Evolutionary conservation across 1,139 yeast genomes (phyloP).

Genomic region (Geotrichum citri-aurantii): DNA sequence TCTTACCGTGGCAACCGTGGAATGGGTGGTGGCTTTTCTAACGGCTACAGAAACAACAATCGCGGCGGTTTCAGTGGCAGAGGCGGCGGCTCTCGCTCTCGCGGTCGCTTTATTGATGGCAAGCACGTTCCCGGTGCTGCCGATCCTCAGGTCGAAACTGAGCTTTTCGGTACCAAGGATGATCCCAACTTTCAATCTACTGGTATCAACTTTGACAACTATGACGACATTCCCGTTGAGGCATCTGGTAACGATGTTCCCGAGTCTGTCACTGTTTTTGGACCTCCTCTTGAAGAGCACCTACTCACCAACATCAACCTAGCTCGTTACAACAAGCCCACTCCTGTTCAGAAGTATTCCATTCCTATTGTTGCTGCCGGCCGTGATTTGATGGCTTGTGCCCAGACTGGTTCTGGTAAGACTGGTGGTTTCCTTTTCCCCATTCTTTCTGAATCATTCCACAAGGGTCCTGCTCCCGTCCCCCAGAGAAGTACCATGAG

Average conservation of each 20-base stretch:
- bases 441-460: conserved; percentile 84
- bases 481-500: conserved; percentile 41
- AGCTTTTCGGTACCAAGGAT: conserved; percentile 82
- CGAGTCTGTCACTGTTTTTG: conserved; percentile 80
- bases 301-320: conserved; percentile 79
- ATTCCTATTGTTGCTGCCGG: conserved; percentile 94
- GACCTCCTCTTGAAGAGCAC: conserved; percentile 87
- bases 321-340: conserved; percentile 91
- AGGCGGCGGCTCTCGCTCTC: conserved; percentile 35
- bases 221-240: conserved; percentile 97
- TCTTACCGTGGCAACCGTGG: conserved; percentile 32
- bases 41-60: conserved; percentile 20
- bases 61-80: conserved; percentile 25
- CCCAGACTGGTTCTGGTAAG: conserved; percentile 99
- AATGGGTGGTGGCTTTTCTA: conserved; percentile 35
- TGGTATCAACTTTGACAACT: conserved; percentile 97
- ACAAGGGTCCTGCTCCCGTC: conserved; percentile 73
- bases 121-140: conserved; percentile 78
- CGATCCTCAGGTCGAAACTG: conserved; percentile 66
- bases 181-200: conserved; percentile 82
- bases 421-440: conserved; percentile 99
- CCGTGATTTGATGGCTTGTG: conserved; percentile 99
- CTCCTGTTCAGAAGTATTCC: conserved; percentile 98
- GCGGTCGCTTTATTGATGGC: conserved; percentile 63
- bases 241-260: conserved; percentile 96